Base-by-base conservation (phyloP, 495 filamentous ascomycete genomes). In the Trichoderma erinaceum region DNA sequence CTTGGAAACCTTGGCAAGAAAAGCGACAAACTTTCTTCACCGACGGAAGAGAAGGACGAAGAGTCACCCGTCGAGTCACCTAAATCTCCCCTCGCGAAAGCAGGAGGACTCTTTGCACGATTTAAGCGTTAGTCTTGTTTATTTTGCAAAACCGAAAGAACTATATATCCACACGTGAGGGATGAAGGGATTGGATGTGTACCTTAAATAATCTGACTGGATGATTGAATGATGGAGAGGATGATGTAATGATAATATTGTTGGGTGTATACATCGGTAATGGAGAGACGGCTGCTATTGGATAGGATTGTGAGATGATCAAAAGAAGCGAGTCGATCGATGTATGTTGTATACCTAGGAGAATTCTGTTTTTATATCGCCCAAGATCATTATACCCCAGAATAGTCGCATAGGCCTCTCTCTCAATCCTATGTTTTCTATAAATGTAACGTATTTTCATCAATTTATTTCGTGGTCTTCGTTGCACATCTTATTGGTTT, bases 71-170 rank as follows among this genome's bases (percentile, higher is more conserved):
- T 69, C 11, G 68, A 69, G 44, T 15, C 41, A 23, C 43, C 71
- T 1, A 73, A 66, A 69, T 74, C 67, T 21, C 71, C 50, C 18
- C 35, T 38, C 7, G 27, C 23, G 27, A 72, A 63, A 58, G 52
- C 72, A 18, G 70, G 56, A 32, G 56, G 72, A 25, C 73, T 77
- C 52, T 73, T 77, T 67, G 52, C 69, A 12, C 69, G 56, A 61
- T 70, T 77, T 48, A 78, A 69, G 65, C 73, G 75, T 61, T 69
- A 69, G 67, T 63, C 15, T 27, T 2, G 1, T n/a, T 18, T 25
- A 29, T 38, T 38, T 10, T 38, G 35, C 35, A 38, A 27, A 5
- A 16, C 32, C 6, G 25, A 29, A 23, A 48, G 12, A 48, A n/a
- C 10, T 35, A 13, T 61, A n/a, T 0, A 48, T 61, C 10, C 16